Conservation (phyloP, 2,329 filamentous ascomycete genomes). For the Drechslerella dactyloides region DNA sequence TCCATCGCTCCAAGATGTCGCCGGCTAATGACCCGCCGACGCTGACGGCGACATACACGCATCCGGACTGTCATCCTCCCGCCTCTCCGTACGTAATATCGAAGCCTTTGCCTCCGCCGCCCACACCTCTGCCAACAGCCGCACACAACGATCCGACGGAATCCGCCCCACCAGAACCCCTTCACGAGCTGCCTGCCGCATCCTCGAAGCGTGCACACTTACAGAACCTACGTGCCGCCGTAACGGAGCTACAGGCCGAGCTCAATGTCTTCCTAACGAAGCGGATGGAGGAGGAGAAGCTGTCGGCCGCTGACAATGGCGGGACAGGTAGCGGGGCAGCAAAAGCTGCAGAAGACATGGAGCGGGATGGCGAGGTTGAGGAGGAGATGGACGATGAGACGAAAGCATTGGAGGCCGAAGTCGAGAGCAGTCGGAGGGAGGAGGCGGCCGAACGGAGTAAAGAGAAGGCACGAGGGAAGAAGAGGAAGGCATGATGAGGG, state of each 20-base stretch:
- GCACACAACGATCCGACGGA: slow-evolving; percentile 36
- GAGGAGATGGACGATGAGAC: slow-evolving; percentile 50
- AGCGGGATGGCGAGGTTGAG: slow-evolving; percentile 41
- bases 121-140: slow-evolving; percentile 18
- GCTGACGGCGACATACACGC: slow-evolving; percentile 28
- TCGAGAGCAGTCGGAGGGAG: slow-evolving; percentile 31
- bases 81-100: slow-evolving; percentile 22
- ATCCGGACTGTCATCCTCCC: slow-evolving; percentile 22
- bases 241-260: slow-evolving; percentile 30
- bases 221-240: slow-evolving; percentile 16
- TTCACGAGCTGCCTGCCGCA: slow-evolving; percentile 18
- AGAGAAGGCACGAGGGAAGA: slow-evolving; percentile 30
- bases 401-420: slow-evolving; percentile 38
- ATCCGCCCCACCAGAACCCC: slow-evolving; percentile 12
- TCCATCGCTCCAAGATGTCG: slow-evolving; percentile 6
- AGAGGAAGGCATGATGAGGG: slow-evolving; percentile 31
- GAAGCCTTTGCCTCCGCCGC: slow-evolving; percentile 34
- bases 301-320: not conserved
- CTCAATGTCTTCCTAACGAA: slow-evolving; percentile 36
- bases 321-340: slow-evolving; percentile 3
- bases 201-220: slow-evolving; percentile 31
- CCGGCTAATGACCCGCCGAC: slow-evolving; percentile 39
- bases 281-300: slow-evolving; percentile 43
- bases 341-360: slow-evolving; percentile 40
- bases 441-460: slow-evolving; percentile 21